These are phyloP conservation scores for Sugiyamaella pinicola DNA, from an alignment of 1,139 yeast species.

Conservation along the genomic window DNA sequence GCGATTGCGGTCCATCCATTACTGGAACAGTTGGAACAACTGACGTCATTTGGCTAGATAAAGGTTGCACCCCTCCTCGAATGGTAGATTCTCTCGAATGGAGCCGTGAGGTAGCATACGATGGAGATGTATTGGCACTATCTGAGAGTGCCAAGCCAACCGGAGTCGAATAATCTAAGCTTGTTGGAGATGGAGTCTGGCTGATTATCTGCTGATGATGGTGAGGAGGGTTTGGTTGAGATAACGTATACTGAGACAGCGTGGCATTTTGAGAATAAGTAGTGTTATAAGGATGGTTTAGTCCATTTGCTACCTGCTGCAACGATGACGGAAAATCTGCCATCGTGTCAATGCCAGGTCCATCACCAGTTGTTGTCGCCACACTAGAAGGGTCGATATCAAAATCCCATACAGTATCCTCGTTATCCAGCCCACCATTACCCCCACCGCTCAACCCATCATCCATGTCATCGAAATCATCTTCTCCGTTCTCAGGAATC, in stretches of 20 bases:
- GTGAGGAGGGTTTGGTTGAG: conserved; percentile 1
- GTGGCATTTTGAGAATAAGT: not conserved
- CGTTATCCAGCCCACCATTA: conserved; percentile 37
- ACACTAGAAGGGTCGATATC: conserved; percentile 32
- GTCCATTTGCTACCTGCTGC: conserved; percentile 12
- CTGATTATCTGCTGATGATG: not conserved
- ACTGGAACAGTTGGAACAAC: conserved; percentile 6
- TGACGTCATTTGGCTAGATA: not conserved
- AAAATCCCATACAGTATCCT: conserved; percentile 47
- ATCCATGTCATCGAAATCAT: conserved; percentile 44
- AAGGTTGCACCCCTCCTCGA: not conserved
- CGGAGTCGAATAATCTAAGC: conserved; percentile 9
- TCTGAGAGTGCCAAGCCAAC: conserved; percentile 16
- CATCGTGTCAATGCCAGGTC: conserved; percentile 12
- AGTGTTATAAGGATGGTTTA: not conserved
- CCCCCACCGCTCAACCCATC: conserved; percentile 24
- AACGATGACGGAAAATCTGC: conserved; percentile 16
- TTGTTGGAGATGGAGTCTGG: conserved; percentile 11
- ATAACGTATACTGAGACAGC: not conserved
- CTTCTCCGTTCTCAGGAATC: conserved; percentile 27
- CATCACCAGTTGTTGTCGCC: not conserved
- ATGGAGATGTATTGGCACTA: conserved; percentile 1
- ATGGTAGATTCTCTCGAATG: conserved; percentile 16
- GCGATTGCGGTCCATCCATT: conserved; percentile 66
- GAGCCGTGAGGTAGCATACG: conserved; percentile 6